A percentile compares a stretch with the other conserved stretches of the same genome.
These are phyloP conservation scores for Drechmeria coniospora DNA, from an alignment of 2,329 filamentous ascomycete species.

Conservation along the genomic window DNA sequence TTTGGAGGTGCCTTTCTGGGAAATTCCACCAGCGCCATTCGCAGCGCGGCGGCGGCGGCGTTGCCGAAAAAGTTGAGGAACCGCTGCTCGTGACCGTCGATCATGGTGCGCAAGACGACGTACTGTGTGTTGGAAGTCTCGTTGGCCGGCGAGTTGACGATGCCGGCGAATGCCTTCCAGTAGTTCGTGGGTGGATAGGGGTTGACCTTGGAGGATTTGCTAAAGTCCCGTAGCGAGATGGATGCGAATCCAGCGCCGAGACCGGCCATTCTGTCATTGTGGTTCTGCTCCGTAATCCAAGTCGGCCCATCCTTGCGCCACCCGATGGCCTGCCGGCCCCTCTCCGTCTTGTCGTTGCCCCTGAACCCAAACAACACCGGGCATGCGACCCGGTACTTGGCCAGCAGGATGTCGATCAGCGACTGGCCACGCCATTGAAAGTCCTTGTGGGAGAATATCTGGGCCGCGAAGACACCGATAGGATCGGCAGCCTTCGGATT, in stretches of 20 bases:
- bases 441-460: constrained; percentile 54
- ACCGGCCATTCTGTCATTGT: constrained; percentile 71
- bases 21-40: constrained; percentile 58
- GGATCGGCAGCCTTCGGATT: constrained; percentile 56
- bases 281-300: constrained; percentile 54
- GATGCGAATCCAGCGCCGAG: constrained; percentile 74
- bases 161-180: constrained; percentile 63
- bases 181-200: constrained; percentile 68
- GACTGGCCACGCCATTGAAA: constrained; percentile 52
- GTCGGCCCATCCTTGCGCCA: constrained; percentile 50
- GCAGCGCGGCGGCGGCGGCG: constrained; percentile 55
- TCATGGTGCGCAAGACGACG: constrained; percentile 54
- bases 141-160: constrained; percentile 56
- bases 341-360: constrained; percentile 57
- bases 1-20: constrained; percentile 37
- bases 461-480: constrained; percentile 60
- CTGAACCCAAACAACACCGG: constrained; percentile 75
- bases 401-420: constrained; percentile 68
- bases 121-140: constrained; percentile 61
- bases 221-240: constrained; percentile 70
- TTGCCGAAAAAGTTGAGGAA: constrained; percentile 73
- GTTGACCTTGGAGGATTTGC: constrained; percentile 49
- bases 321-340: constrained; percentile 52
- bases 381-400: constrained; percentile 68
- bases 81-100: constrained; percentile 56